Evolutionary conservation across 2,329 filamentous ascomycete species (phyloP).

Genomic region (Ceratocystis lukuohia): DNA sequence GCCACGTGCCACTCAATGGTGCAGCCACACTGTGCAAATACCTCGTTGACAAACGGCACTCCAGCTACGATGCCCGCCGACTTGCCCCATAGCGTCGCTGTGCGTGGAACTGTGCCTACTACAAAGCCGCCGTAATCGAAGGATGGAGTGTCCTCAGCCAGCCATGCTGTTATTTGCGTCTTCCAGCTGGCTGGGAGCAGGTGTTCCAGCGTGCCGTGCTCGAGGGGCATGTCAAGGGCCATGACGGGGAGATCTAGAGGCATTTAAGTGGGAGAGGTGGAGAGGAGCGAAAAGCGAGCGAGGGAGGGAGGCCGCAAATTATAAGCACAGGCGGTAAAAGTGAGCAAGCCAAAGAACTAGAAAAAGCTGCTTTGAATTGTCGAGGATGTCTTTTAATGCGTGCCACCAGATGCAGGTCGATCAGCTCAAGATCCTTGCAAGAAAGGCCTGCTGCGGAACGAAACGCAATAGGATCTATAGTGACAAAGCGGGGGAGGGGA

Average conservation of each 20-base stretch:
- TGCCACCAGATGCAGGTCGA: neutral
- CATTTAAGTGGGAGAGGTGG: neutral
- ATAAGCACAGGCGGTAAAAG: too few species aligned
- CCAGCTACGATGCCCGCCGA: constrained; percentile 74
- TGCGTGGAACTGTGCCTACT: constrained; percentile 56
- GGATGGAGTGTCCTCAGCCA: constrained; percentile 89
- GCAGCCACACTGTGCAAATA: constrained; percentile 82
- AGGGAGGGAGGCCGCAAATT: neutral
- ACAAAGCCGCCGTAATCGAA: constrained; percentile 98
- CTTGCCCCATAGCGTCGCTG: constrained; percentile 56
- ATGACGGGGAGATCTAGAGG: constrained; percentile 16
- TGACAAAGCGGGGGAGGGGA: neutral
- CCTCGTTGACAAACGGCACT: constrained; percentile 87
- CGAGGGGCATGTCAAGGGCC: constrained; percentile 19
- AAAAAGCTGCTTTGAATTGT: too few species aligned
- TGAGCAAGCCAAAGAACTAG: too few species aligned
- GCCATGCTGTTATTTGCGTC: constrained; percentile 65
- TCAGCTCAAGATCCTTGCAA: neutral
- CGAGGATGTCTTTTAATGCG: neutral
- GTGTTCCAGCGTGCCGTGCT: constrained; percentile 41
- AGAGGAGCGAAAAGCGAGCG: neutral
- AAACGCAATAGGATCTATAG: neutral
- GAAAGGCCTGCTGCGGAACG: neutral
- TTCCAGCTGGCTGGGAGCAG: constrained; percentile 81
- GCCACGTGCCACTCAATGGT: constrained; percentile 74